phyloP scores from a whole-genome alignment of 345 rosid genomes.

The Tarenaya hassleriana region DNA sequence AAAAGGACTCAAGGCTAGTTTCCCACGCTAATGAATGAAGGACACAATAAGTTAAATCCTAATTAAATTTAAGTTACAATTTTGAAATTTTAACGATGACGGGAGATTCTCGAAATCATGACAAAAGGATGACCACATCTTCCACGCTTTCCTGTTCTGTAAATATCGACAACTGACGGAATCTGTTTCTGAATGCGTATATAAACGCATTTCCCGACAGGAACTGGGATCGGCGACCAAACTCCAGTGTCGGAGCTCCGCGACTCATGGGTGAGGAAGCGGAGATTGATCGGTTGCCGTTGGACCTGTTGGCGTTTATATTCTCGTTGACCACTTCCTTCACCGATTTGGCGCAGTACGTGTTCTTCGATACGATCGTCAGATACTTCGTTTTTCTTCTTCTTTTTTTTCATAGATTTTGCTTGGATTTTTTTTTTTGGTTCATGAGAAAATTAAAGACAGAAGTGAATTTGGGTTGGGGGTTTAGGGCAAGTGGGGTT shows the following conservation, averaged over 20 bases:
- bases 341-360: slow-evolving; percentile 84
- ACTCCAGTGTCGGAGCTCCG: background rate
- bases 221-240: background rate
- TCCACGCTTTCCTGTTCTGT: slow-evolving; percentile 18
- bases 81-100: background rate
- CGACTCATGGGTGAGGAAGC: slow-evolving; percentile 33
- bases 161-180: slow-evolving; percentile 10
- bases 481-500: slow-evolving; percentile 62
- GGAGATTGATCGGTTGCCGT: slow-evolving; percentile 71
- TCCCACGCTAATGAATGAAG: slow-evolving; percentile 26
- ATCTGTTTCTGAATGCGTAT: background rate
- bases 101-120: slow-evolving; percentile 16
- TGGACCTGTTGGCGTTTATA: slow-evolving; percentile 67
- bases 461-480: slow-evolving; percentile 1
- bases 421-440: no score
- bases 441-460: background rate
- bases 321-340: slow-evolving; percentile 54
- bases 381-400: background rate
- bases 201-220: slow-evolving; percentile 10
- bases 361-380: slow-evolving; percentile 4
- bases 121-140: slow-evolving; percentile 39
- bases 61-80: background rate
- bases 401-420: no score
- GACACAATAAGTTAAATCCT: background rate
- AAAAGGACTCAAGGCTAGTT: slow-evolving; percentile 20